Base-by-base conservation (phyloP, 768 basidiomycete genomes). In the Tremella yokohamensis region DNA sequence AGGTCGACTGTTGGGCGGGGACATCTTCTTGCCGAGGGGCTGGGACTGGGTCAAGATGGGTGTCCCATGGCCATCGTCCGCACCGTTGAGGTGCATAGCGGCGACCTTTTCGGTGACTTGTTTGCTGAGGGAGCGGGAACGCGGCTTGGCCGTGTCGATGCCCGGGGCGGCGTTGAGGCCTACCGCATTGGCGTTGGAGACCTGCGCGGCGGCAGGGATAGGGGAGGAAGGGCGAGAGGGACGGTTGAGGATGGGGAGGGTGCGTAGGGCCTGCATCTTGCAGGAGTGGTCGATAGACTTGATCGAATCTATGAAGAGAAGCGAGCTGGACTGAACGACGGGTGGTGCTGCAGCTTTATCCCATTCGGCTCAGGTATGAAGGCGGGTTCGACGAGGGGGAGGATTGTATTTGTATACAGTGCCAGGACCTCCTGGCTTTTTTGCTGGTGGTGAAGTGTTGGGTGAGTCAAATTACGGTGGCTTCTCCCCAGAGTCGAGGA, bases 151-250 rank as follows among this genome's bases (percentile, higher is more conserved):
- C 15, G 51, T 56, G 37, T 40, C 56, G 20, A 40, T 39, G 15
- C 54, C 39, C 39, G 38, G 40, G 42, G 40, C 50, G 26, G 49
- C 42, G 16, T 29, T 49, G 48, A 42, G 52, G 53, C 58, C 59
- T 18, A 51, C 45, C 13, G 63, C 66, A 40, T 64, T 67, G 22
- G 66, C 49, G 19, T 53, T 63, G 48, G 56, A 62, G 40, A 61
- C 56, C 39, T 62, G 57, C 18, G 65, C 66, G n/a, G 70, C 58
- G n/a, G 70, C 60, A 22, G 73, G 73, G 16, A 72, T 72, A 11
- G 75, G 75, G 8, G 72, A 72, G 20, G 73, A 60, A n/a, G 75
- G 66, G 22, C 75, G 64, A 24, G 75, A 76, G 25, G 75, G 73
- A 9, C 75, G 66, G 56, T 70, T 70, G 45, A 76, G 72, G 47